A percentile compares a stretch with the other conserved stretches of the same genome.
phyloP scores from a whole-genome alignment of 768 basidiomycete genomes.

The Auricularia auricula-judae region DNA sequence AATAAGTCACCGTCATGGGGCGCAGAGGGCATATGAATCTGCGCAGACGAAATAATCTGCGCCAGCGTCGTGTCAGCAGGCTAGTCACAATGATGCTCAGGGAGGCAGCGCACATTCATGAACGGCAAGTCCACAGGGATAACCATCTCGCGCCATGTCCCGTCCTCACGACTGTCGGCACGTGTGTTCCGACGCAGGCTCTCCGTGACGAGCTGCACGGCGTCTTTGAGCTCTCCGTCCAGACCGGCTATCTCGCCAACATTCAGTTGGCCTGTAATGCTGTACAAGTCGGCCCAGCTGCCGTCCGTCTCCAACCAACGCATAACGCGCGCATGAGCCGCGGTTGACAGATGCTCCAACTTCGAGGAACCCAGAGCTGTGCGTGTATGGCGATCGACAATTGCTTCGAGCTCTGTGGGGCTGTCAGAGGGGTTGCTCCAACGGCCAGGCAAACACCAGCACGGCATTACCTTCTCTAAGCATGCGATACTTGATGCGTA shows the following conservation, averaged over 20 bases:
- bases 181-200: conserved; percentile 27
- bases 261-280: conserved; percentile 56
- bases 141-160: conserved; percentile 59
- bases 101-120: conserved; percentile 50
- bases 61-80: conserved; percentile 15
- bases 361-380: background rate
- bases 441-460: too few species aligned
- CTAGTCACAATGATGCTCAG: conserved; percentile 2
- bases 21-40: conserved; percentile 36
- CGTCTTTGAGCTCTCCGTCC: background rate
- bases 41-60: conserved; percentile 52
- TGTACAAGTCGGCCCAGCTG: conserved; percentile 60
- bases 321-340: background rate
- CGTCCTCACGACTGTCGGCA: conserved; percentile 23
- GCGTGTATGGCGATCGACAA: conserved; percentile 5
- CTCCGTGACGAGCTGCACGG: conserved; percentile 7
- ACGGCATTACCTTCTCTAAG: conserved; percentile 59
- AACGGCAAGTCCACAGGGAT: conserved; percentile 80
- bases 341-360: conserved; percentile 4
- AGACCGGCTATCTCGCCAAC: conserved; percentile 33
- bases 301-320: conserved; percentile 43
- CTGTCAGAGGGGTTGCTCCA: background rate
- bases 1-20: conserved; percentile 42
- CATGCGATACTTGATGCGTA: conserved; percentile 67
- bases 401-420: conserved; percentile 47